Evolutionary conservation across 139 green algal genomes (phyloP).

Genomic region (Tetraselmis striata): DNA sequence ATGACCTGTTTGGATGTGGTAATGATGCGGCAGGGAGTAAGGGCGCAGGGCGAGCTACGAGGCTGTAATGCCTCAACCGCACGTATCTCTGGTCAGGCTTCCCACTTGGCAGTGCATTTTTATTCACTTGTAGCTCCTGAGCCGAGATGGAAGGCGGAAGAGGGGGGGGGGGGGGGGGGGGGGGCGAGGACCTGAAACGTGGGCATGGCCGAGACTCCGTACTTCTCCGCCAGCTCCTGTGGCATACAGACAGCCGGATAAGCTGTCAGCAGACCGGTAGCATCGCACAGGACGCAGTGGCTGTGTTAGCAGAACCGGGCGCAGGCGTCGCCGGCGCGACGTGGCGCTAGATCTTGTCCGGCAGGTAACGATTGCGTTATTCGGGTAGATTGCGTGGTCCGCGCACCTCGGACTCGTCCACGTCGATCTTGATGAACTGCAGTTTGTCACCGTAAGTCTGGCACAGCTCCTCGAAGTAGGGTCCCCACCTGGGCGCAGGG

Average conservation of each 20-base stretch:
- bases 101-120: too few species aligned
- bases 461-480: neutral
- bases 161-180: too few species aligned
- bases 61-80: neutral
- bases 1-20: neutral
- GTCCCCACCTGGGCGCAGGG: neutral
- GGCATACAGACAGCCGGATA: too few species aligned
- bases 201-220: neutral
- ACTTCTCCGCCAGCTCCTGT: neutral
- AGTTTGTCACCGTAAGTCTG: neutral
- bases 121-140: too few species aligned
- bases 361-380: too few species aligned
- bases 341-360: too few species aligned
- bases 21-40: neutral
- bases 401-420: neutral
- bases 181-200: neutral
- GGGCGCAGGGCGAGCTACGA: neutral
- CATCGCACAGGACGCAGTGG: too few species aligned
- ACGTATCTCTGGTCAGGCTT: neutral
- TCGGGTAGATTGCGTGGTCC: too few species aligned
- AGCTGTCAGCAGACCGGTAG: too few species aligned
- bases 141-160: too few species aligned
- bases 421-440: neutral
- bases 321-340: too few species aligned
- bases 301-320: too few species aligned